These are phyloP conservation scores for Termitomyces sp. DNA, from an alignment of 768 basidiomycete species.

Conservation along the genomic window DNA sequence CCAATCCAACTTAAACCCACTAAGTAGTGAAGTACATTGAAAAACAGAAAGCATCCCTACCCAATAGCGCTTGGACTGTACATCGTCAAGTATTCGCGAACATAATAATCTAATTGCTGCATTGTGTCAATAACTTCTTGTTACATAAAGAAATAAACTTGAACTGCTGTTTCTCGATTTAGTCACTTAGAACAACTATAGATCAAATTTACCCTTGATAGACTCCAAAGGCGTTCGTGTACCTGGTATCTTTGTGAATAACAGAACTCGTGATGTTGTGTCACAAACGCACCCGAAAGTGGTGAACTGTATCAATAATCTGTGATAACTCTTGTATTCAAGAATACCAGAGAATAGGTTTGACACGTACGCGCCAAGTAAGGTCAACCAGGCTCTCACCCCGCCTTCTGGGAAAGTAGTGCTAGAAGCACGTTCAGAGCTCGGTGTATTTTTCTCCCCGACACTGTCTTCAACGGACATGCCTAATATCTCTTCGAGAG, in stretches of 20 bases:
- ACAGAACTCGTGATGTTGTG: not conserved
- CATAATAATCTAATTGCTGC: slow-evolving; percentile 12
- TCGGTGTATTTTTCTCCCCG: not conserved
- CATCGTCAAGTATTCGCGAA: slow-evolving; percentile 19
- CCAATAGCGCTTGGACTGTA: slow-evolving; percentile 17
- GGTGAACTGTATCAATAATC: not conserved
- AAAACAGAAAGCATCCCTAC: slow-evolving; percentile 3
- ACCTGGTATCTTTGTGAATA: not conserved
- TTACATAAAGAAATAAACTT: not conserved
- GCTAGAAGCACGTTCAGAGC: not conserved
- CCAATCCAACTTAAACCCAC: slow-evolving; percentile 43
- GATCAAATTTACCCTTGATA: not conserved
- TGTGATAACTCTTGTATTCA: not conserved
- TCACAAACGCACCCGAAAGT: not conserved
- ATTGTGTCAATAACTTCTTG: not conserved
- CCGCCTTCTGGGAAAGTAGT: slow-evolving; percentile 7
- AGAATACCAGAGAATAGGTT: not conserved
- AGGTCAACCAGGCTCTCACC: slow-evolving; percentile 3
- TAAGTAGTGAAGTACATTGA: not conserved
- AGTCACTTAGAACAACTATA: not conserved
- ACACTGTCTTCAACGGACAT: not conserved
- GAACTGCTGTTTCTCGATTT: not conserved
- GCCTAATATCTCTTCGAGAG: not conserved
- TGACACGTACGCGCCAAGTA: slow-evolving; percentile 7
- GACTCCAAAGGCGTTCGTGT: slow-evolving; percentile 1